These are phyloP conservation scores for Fusarium proliferatum DNA, from an alignment of 2,329 filamentous ascomycete species.

Conservation along the genomic window DNA sequence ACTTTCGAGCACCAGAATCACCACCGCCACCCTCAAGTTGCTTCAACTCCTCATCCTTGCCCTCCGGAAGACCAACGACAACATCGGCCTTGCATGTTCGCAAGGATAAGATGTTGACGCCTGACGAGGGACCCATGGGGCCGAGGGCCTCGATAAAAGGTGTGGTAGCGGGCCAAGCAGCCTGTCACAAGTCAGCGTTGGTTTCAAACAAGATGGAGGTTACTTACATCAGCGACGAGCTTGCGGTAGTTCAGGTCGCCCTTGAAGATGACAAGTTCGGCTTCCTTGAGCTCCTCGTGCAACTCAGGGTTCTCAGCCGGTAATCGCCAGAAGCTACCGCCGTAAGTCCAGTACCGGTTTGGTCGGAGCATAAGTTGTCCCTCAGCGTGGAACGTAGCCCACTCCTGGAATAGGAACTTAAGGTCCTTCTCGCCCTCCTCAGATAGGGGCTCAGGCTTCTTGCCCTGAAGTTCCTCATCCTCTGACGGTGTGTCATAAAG, in stretches of 20 bases:
- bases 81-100: constrained; percentile 97
- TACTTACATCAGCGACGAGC: constrained; percentile 83
- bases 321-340: constrained; percentile 88
- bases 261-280: constrained; percentile 94
- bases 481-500: constrained; percentile 84
- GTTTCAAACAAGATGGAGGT: rapidly evolving
- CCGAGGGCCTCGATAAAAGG: constrained; percentile 88
- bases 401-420: constrained; percentile 82
- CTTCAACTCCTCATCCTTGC: constrained; percentile 84
- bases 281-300: constrained; percentile 80
- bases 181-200: constrained; percentile 42
- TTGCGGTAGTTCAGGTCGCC: constrained; percentile 98
- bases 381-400: constrained; percentile 82
- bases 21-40: constrained; percentile 76
- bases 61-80: constrained; percentile 85
- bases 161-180: constrained; percentile 84
- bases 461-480: constrained; percentile 69
- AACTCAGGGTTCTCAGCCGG: constrained; percentile 75
- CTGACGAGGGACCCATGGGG: constrained; percentile 82
- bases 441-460: constrained; percentile 70
- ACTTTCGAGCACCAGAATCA: constrained; percentile 77
- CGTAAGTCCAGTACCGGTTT: constrained; percentile 91
- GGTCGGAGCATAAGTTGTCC: constrained; percentile 85
- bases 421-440: constrained; percentile 76
- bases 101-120: constrained; percentile 85